A percentile compares a stretch with the other conserved stretches of the same genome.
Evolutionary conservation across 2,329 filamentous ascomycete species (phyloP).

Genomic region (Macrophomina pseudophaseolina): DNA sequence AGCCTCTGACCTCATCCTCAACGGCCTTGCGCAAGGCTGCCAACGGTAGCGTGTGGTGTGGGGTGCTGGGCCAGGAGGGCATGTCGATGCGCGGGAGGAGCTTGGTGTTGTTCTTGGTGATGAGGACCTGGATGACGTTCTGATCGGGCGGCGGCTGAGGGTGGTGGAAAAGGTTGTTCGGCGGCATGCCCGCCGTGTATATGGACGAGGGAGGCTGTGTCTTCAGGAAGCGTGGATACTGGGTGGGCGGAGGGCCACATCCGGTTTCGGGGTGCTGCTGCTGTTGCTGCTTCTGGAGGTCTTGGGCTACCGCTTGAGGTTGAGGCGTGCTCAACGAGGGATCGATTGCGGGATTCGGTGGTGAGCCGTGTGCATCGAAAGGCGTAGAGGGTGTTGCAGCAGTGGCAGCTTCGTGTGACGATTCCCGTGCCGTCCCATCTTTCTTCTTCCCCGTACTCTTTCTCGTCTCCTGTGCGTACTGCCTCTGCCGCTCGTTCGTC

Average conservation of each 20-base stretch:
- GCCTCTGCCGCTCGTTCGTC: conserved; percentile 63
- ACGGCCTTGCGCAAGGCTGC: not conserved
- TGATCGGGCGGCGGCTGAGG: conserved; percentile 5
- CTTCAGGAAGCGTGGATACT: conserved; percentile 11
- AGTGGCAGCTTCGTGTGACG: conserved; percentile 2
- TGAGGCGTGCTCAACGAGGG: conserved; percentile 6
- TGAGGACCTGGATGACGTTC: conserved; percentile 26
- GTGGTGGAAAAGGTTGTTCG: not conserved
- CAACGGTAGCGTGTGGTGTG: conserved; percentile 22
- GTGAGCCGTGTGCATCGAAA: conserved; percentile 28
- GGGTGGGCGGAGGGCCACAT: conserved; percentile 2
- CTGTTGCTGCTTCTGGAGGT: not conserved
- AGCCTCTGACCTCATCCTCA: conserved; percentile 5
- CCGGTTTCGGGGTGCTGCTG: not conserved
- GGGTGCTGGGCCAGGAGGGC: conserved; percentile 20
- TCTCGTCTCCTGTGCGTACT: conserved; percentile 62
- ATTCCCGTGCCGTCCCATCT: conserved; percentile 29
- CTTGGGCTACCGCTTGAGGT: not conserved
- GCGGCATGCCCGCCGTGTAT: not conserved
- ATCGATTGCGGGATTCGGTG: conserved; percentile 11
- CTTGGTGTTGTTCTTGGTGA: conserved; percentile 20
- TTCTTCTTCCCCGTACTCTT: conserved; percentile 52
- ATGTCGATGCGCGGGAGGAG: conserved; percentile 25
- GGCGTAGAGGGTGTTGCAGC: not conserved
- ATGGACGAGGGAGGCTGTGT: conserved; percentile 4